phyloP scores from a whole-genome alignment of 805 yeast genomes.

The Grigorovia transvaalensis region DNA sequence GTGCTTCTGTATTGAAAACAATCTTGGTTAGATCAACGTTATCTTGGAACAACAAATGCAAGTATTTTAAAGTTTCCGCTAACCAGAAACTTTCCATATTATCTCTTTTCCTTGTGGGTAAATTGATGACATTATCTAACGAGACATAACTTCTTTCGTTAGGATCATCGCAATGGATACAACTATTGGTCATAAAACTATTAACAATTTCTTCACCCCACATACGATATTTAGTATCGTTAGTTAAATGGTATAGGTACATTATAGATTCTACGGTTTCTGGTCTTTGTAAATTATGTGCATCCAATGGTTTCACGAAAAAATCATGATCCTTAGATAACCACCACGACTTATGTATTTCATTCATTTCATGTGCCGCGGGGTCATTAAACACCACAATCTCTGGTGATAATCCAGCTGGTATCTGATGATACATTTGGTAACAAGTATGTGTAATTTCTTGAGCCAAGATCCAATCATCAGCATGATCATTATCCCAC shows the following conservation, averaged over 20 bases:
- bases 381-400: constrained; percentile 75
- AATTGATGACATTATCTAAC: constrained; percentile 50
- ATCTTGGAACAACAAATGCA: constrained; percentile 69
- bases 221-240: constrained; percentile 68
- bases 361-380: constrained; percentile 9
- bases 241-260: constrained; percentile 67
- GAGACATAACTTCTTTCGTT: constrained; percentile 42
- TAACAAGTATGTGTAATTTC: constrained; percentile 75
- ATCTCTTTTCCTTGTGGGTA: constrained; percentile 47
- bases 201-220: constrained; percentile 86
- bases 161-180: constrained; percentile 33
- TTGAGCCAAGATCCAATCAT: constrained; percentile 59
- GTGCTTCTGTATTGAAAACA: constrained; percentile 89
- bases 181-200: constrained; percentile 52
- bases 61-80: constrained; percentile 83
- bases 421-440: constrained; percentile 64
- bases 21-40: constrained; percentile 55
- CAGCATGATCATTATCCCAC: constrained; percentile 52
- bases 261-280: constrained; percentile 88
- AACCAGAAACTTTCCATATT: constrained; percentile 90
- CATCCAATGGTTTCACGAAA: constrained; percentile 56
- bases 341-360: constrained; percentile 17
- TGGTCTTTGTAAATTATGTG: constrained; percentile 83
- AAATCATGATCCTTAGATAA: constrained; percentile 42
- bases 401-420: constrained; percentile 82